A percentile compares a stretch with the other conserved stretches of the same genome.
Conservation (phyloP, 768 basidiomycete genomes). For the Rubroboletus satanas region DNA sequence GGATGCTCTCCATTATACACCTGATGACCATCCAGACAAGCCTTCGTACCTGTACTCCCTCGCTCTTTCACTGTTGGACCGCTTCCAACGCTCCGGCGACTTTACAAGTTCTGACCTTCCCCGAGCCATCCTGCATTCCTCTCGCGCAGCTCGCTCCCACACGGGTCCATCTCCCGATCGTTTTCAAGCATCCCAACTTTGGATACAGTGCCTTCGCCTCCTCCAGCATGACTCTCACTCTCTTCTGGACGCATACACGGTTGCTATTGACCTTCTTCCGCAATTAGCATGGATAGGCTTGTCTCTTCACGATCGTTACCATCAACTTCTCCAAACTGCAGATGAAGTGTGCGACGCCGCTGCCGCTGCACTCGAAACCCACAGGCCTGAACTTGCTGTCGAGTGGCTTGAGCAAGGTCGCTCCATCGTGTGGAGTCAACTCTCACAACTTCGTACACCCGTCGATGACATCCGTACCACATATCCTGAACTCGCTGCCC, state of each 20-base stretch:
- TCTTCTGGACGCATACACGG: background rate
- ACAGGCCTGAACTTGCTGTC: background rate
- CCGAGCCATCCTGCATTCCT: background rate
- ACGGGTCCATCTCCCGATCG: background rate
- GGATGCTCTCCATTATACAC: too few species aligned
- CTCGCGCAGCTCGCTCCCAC: background rate
- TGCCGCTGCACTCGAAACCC: background rate
- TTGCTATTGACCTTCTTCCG: background rate
- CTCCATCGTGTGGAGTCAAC: background rate
- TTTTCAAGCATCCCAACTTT: too few species aligned
- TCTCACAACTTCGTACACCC: background rate
- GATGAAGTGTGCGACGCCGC: background rate
- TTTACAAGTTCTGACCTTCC: too few species aligned
- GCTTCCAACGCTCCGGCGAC: too few species aligned
- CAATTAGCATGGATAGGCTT: background rate
- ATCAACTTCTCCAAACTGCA: background rate
- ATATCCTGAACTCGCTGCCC: background rate
- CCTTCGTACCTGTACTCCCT: too few species aligned
- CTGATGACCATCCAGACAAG: too few species aligned
- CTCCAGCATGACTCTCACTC: too few species aligned
- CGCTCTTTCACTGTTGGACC: too few species aligned
- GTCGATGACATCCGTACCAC: background rate
- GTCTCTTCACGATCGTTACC: background rate
- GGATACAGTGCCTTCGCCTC: too few species aligned
- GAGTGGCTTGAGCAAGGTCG: slow-evolving; percentile 1